A percentile compares a stretch with the other conserved stretches of the same genome.
phyloP scores from a whole-genome alignment of 2,329 filamentous ascomycete species.

The Cladophialophora psammophila region DNA sequence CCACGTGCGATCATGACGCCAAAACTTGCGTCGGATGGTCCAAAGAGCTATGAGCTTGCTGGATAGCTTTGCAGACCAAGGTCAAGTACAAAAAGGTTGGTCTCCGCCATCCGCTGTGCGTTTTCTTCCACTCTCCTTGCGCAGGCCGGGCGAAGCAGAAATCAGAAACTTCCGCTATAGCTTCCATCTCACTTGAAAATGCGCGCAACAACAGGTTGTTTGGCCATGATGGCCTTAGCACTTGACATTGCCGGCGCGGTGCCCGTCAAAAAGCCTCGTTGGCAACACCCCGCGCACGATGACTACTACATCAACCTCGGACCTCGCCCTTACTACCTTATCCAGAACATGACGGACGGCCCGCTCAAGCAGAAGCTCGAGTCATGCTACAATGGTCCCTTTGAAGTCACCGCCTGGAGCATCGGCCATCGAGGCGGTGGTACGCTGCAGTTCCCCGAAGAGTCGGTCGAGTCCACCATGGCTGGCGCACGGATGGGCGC shows the following conservation, averaged over 20 bases:
- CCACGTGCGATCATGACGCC: slow-evolving; percentile 23
- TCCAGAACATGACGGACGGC: slow-evolving; percentile 68
- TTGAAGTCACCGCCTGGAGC: slow-evolving; percentile 63
- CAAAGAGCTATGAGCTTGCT: slow-evolving; percentile 12
- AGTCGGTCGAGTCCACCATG: slow-evolving; percentile 65
- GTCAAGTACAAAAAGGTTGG: slow-evolving; percentile 23
- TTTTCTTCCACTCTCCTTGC: slow-evolving; percentile 9
- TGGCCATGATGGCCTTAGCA: slow-evolving; percentile 30
- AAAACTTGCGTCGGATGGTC: slow-evolving; percentile 13
- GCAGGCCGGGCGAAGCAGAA: slow-evolving; percentile 13
- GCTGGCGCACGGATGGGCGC: slow-evolving; percentile 73
- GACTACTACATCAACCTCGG: slow-evolving; percentile 62
- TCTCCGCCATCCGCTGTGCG: background rate
- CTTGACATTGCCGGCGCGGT: slow-evolving; percentile 23
- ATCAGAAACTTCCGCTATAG: background rate
- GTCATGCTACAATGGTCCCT: slow-evolving; percentile 63
- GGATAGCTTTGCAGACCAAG: background rate
- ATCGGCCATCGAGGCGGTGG: slow-evolving; percentile 65
- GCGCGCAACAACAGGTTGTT: slow-evolving; percentile 22
- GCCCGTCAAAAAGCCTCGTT: slow-evolving; percentile 24
- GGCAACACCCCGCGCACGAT: slow-evolving; percentile 19
- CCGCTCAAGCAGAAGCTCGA: slow-evolving; percentile 66
- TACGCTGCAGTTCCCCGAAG: slow-evolving; percentile 68
- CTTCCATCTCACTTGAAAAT: slow-evolving; percentile 17
- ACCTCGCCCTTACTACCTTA: slow-evolving; percentile 69